These are phyloP conservation scores for Graphilbum sp. DNA, from an alignment of 2,329 filamentous ascomycete species.

Conservation along the genomic window DNA sequence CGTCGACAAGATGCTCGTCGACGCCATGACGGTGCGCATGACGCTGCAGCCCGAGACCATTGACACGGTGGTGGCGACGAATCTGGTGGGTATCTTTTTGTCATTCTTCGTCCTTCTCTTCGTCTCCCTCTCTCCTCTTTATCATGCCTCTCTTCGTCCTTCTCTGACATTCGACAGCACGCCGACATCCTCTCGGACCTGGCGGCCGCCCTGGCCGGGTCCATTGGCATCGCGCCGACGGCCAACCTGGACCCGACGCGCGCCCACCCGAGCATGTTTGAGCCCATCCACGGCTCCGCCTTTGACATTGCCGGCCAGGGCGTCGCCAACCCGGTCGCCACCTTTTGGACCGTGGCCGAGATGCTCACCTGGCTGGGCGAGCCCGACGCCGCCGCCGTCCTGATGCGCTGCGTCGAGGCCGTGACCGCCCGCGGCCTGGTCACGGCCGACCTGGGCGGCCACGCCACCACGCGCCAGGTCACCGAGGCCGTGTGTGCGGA, in stretches of 20 bases:
- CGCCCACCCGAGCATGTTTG: slow-evolving; percentile 37
- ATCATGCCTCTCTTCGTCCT: no score
- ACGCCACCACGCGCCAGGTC: slow-evolving; percentile 10
- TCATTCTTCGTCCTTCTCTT: no score
- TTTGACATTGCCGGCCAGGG: slow-evolving; percentile 38
- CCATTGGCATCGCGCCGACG: slow-evolving; percentile 52
- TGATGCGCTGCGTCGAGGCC: slow-evolving; percentile 31
- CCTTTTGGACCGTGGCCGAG: slow-evolving; percentile 36
- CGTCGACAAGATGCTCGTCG: slow-evolving; percentile 48
- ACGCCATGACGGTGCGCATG: slow-evolving; percentile 33
- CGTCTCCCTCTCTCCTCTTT: no score
- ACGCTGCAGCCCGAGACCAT: slow-evolving; percentile 39
- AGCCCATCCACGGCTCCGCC: slow-evolving; percentile 38
- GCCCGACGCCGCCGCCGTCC: slow-evolving; percentile 24
- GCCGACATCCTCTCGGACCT: slow-evolving; percentile 52
- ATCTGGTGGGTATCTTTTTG: no score
- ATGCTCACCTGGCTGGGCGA: slow-evolving; percentile 38
- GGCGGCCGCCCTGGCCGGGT: slow-evolving; percentile 49
- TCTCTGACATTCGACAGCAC: no score
- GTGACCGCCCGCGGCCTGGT: slow-evolving; percentile 30
- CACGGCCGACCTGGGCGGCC: slow-evolving; percentile 33
- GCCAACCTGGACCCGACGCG: slow-evolving; percentile 43
- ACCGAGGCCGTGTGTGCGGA: slow-evolving; percentile 9
- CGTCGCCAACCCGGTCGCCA: slow-evolving; percentile 34
- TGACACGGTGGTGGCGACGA: slow-evolving; percentile 48